phyloP scores from a whole-genome alignment of 163 green algal species.

The Chloromonas sp. region DNA sequence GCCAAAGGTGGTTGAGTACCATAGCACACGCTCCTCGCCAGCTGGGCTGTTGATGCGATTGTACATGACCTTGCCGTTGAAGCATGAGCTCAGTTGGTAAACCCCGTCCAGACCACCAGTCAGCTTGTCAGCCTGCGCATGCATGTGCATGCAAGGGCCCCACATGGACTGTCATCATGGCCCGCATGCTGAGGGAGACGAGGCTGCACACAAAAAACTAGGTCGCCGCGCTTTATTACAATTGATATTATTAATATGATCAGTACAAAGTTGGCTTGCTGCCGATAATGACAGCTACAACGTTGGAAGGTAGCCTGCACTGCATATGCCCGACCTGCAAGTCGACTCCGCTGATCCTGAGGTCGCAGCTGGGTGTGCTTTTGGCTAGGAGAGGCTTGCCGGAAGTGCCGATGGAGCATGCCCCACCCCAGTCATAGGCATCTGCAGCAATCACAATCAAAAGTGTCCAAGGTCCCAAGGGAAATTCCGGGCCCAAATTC shows the following conservation, averaged over 20 bases:
- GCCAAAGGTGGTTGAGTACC: slow-evolving; percentile 42
- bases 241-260: neutral
- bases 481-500: too few species aligned
- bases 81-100: slow-evolving; percentile 44
- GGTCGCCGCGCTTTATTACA: too few species aligned
- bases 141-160: slow-evolving; percentile 2
- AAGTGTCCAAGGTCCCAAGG: too few species aligned
- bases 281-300: neutral
- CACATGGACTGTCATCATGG: neutral
- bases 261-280: neutral
- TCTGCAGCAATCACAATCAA: too few species aligned
- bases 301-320: too few species aligned
- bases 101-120: slow-evolving; percentile 42
- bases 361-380: slow-evolving; percentile 39
- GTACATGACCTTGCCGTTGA: slow-evolving; percentile 53
- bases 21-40: slow-evolving; percentile 38
- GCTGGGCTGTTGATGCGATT: slow-evolving; percentile 35
- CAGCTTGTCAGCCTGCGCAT: slow-evolving; percentile 40
- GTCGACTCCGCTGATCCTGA: slow-evolving; percentile 27
- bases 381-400: slow-evolving; percentile 41
- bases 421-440: too few species aligned
- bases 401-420: too few species aligned
- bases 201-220: too few species aligned
- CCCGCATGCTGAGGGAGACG: neutral
- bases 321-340: slow-evolving; percentile 5